phyloP scores from a whole-genome alignment of 2,329 filamentous ascomycete genomes.

The Colletotrichum eremochloae region DNA sequence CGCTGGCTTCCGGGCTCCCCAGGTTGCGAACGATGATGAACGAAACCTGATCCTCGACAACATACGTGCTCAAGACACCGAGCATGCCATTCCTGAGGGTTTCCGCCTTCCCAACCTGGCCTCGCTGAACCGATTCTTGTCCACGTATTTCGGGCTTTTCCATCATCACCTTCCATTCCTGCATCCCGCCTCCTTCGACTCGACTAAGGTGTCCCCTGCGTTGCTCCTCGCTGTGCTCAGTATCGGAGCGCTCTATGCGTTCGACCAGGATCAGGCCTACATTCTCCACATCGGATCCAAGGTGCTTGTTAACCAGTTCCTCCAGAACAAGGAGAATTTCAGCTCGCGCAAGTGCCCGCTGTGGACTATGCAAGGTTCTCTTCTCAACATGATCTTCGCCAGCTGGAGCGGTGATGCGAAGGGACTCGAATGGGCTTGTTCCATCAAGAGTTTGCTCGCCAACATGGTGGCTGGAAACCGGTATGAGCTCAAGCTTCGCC shows the following conservation, averaged over 20 bases:
- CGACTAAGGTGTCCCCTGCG: conserved; percentile 83
- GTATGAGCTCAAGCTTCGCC: conserved; percentile 94
- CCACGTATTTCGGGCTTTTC: conserved; percentile 97
- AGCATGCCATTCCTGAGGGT: conserved; percentile 86
- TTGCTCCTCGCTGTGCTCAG: conserved; percentile 91
- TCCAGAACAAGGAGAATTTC: conserved; percentile 99
- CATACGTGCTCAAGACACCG: conserved; percentile 83
- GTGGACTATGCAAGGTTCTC: conserved; percentile 97
- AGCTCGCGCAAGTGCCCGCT: conserved; percentile 97
- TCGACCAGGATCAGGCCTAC: conserved; percentile 97
- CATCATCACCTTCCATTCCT: conserved; percentile 97
- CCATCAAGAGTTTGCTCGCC: conserved; percentile 96
- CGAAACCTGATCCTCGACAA: conserved; percentile 88
- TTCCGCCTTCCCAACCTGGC: conserved; percentile 87
- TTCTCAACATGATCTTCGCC: conserved; percentile 98
- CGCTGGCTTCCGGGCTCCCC: conserved; percentile 78
- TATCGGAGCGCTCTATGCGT: conserved; percentile 95
- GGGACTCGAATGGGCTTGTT: conserved; percentile 98
- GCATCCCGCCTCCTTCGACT: conserved; percentile 91
- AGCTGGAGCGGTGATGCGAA: conserved; percentile 99
- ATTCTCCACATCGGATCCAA: conserved; percentile 98
- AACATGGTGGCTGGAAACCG: conserved; percentile 99
- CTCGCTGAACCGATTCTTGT: conserved; percentile 90
- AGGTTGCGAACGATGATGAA: conserved; percentile 87
- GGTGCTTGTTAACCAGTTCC: conserved; percentile 94